Percentiles rank a stretch among this genome's conserved stretches.
These are phyloP conservation scores for Penstemon barbatus DNA, from an alignment of 257 asterid genomes.

Conservation along the genomic window DNA sequence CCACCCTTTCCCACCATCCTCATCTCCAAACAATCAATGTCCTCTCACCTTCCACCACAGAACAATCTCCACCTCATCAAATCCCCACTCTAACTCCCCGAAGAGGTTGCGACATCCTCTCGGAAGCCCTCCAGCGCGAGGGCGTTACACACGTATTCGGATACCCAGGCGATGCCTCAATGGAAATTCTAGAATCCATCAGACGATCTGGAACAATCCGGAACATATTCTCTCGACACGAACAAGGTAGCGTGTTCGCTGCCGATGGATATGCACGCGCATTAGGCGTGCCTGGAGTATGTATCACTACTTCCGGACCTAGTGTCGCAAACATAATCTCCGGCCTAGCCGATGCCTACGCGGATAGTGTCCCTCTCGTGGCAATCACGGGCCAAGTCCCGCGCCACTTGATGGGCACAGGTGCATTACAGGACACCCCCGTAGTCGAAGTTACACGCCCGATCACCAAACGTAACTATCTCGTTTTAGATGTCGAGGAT, in stretches of 20 bases:
- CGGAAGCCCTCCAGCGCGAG: slow-evolving; percentile 31
- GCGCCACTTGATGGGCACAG: slow-evolving; percentile 30
- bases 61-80: not conserved
- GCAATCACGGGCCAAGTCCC: slow-evolving; percentile 35
- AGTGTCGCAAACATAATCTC: slow-evolving; percentile 32
- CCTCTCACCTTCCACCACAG: not conserved
- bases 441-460: slow-evolving; percentile 28
- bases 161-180: slow-evolving; percentile 33
- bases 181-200: slow-evolving; percentile 32
- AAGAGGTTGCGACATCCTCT: slow-evolving; percentile 32
- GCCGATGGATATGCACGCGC: slow-evolving; percentile 38
- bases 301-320: slow-evolving; percentile 36
- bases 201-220: slow-evolving; percentile 23
- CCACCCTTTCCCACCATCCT: not conserved
- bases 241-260: slow-evolving; percentile 35
- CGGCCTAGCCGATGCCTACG: slow-evolving; percentile 31
- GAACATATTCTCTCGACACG: slow-evolving; percentile 30
- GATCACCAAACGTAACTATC: slow-evolving; percentile 28
- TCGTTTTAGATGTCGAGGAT: slow-evolving; percentile 29
- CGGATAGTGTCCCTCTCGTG: slow-evolving; percentile 30
- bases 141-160: slow-evolving; percentile 32
- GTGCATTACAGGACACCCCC: slow-evolving; percentile 33
- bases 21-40: slow-evolving; percentile 20
- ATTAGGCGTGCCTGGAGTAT: slow-evolving; percentile 27
- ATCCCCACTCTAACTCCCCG: not conserved